phyloP scores from a whole-genome alignment of 495 filamentous ascomycete species.

The Glonium stellatum region DNA sequence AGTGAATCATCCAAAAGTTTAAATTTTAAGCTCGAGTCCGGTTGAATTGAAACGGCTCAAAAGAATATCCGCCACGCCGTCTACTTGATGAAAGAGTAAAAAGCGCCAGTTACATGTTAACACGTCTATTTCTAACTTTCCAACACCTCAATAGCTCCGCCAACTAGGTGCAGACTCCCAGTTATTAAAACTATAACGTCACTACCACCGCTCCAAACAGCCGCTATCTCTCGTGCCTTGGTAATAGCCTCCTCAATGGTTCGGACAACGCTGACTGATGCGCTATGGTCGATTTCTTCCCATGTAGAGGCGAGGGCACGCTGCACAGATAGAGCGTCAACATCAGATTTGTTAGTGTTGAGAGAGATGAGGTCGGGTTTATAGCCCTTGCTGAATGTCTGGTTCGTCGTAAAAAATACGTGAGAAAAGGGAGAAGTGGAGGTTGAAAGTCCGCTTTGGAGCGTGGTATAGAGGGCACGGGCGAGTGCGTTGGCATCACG shows the following conservation, averaged over 20 bases:
- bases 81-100: no score
- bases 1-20: no score
- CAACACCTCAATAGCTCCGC: slow-evolving; percentile 69
- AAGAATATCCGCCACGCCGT: no score
- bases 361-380: slow-evolving; percentile 70
- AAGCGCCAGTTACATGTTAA: no score
- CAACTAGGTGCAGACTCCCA: slow-evolving; percentile 84
- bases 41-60: no score
- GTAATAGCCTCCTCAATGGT: slow-evolving; percentile 85
- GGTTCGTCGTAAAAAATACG: slow-evolving; percentile 83
- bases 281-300: slow-evolving; percentile 54
- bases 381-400: slow-evolving; percentile 70
- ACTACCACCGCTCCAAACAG: slow-evolving; percentile 16
- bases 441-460: slow-evolving; percentile 38
- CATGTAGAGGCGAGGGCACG: slow-evolving; percentile 66
- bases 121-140: slow-evolving; percentile 36
- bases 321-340: slow-evolving; percentile 67
- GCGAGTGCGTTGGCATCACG: slow-evolving; percentile 64
- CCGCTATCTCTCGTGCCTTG: slow-evolving; percentile 51
- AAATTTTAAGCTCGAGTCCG: no score
- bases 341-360: slow-evolving; percentile 58
- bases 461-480: slow-evolving; percentile 56
- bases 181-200: slow-evolving; percentile 54
- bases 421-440: slow-evolving; percentile 61
- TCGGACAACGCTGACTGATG: slow-evolving; percentile 56